Evolutionary conservation across 345 rosid genomes (phyloP).

Genomic region (Iberis pinnata): DNA sequence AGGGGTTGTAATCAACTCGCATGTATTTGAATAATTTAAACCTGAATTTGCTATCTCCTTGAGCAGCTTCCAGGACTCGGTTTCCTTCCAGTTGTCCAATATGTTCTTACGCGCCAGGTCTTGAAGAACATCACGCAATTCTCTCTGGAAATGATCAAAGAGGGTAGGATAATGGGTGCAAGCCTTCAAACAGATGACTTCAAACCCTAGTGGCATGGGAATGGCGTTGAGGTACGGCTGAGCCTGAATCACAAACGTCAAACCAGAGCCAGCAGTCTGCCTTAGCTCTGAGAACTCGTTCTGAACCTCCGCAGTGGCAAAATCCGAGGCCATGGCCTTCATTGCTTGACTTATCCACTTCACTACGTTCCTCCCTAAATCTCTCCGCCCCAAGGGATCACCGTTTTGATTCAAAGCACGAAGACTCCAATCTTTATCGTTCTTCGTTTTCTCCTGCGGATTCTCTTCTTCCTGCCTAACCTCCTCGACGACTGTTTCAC

Average conservation of each 20-base stretch:
- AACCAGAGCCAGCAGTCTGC: slow-evolving; percentile 73
- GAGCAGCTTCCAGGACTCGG: slow-evolving; percentile 80
- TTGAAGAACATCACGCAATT: slow-evolving; percentile 71
- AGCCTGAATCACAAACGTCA: slow-evolving; percentile 82
- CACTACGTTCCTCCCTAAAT: slow-evolving; percentile 71
- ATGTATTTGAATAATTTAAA: slow-evolving; percentile 26
- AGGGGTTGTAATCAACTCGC: not conserved
- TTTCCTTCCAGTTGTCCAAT: slow-evolving; percentile 58
- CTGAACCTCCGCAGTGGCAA: slow-evolving; percentile 63
- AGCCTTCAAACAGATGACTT: slow-evolving; percentile 77
- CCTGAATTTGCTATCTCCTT: slow-evolving; percentile 93
- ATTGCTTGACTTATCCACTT: slow-evolving; percentile 77
- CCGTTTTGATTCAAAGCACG: slow-evolving; percentile 57
- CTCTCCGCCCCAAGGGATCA: slow-evolving; percentile 71
- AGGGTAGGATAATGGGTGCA: slow-evolving; percentile 84
- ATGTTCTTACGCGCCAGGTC: slow-evolving; percentile 43
- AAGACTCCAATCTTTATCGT: slow-evolving; percentile 27
- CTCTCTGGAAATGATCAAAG: slow-evolving; percentile 93
- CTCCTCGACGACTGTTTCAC: slow-evolving; percentile 14
- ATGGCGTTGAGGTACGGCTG: slow-evolving; percentile 76
- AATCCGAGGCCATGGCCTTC: slow-evolving; percentile 77
- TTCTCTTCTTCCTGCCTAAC: slow-evolving; percentile 7
- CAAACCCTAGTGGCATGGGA: slow-evolving; percentile 80
- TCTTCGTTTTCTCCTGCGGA: slow-evolving; percentile 14
- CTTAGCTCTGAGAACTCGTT: slow-evolving; percentile 71